Evolutionary conservation across 192 early-diverging fungal species (phyloP), one percentile per base, ranked within the genome.

Genomic region (Backusella tuberculispora): DNA sequence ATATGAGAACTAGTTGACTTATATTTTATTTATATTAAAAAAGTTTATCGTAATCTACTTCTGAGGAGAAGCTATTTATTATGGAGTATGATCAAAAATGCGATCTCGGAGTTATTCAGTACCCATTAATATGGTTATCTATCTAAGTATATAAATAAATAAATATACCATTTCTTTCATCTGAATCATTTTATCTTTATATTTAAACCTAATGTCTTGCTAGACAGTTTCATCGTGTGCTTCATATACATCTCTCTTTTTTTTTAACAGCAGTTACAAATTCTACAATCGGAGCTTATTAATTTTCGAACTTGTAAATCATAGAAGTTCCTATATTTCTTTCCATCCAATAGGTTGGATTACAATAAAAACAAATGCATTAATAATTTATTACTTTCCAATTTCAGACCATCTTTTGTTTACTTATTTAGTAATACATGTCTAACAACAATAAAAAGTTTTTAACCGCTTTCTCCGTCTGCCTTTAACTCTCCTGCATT

Each of bases 391-490:
- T 60, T 26, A 60, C 53, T 24, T 60, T 60, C 53, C 24, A 60
- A 60, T 26, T 60, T 24, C 53, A 21, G 53, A 24, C 13, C 53
- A 60, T 26, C 53, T 13, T 26, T 60, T 24, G 12, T 50, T 47
- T 48, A 48, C 17, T 53, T 21, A 17, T 26, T 12, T 4, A 56
- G 53, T 56, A 56, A 26, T 56, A 56, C 3, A 56, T 3, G 53
- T 56, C 10, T 56, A 21, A 21, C 21, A 56, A 24, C 53, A 56
- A 56, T 56, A 56, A 24, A 24, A 56, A 56, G 13, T 21, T 56
- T 56, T 56, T 56, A 24, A 56, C 53, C 53, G 53, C 24, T 56
- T 56, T 56, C 53, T 56, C 53, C 53, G 53, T 60, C 53, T 60
- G 5, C 13, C 21, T 60, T 24, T 19, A 8, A 8, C 50, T 53